phyloP scores from a whole-genome alignment of 352 stramenopile genomes.

The Phytophthora foliorum region DNA sequence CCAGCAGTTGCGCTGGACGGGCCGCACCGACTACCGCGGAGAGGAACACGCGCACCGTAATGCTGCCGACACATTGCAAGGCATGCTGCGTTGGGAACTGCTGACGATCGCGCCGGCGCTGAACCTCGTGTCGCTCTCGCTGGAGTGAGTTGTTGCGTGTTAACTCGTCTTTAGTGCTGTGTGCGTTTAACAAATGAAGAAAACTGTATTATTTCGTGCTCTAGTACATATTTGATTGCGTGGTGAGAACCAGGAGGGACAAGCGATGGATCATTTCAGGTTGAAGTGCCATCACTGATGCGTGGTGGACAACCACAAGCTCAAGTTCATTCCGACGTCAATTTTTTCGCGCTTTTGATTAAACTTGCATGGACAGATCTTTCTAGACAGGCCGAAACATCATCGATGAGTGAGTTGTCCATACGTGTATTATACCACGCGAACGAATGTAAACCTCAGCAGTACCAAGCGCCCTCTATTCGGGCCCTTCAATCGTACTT shows the following conservation, averaged over 20 bases:
- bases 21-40: conserved; percentile 57
- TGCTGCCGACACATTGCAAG: conserved; percentile 50
- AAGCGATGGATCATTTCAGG: conserved; percentile 13
- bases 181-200: conserved; percentile 23
- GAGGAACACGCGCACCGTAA: conserved; percentile 52
- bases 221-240: conserved; percentile 28
- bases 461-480: too few species aligned
- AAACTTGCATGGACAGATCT: conserved; percentile 12
- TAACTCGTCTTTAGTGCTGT: too few species aligned
- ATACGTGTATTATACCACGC: too few species aligned
- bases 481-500: conserved; percentile 14
- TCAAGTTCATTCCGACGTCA: conserved; percentile 28
- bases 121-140: conserved; percentile 43
- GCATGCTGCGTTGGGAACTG: conserved; percentile 55
- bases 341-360: conserved; percentile 15
- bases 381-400: conserved; percentile 3
- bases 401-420: conserved; percentile 6
- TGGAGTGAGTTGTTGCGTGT: conserved; percentile 21
- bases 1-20: conserved; percentile 58
- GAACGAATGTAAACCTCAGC: too few species aligned
- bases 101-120: conserved; percentile 49
- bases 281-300: conserved; percentile 28
- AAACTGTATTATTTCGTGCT: conserved; percentile 34
- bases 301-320: conserved; percentile 8
- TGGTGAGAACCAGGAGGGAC: background rate